Conservation (phyloP, 257 asterid species). For the Ilex aquifolium region DNA sequence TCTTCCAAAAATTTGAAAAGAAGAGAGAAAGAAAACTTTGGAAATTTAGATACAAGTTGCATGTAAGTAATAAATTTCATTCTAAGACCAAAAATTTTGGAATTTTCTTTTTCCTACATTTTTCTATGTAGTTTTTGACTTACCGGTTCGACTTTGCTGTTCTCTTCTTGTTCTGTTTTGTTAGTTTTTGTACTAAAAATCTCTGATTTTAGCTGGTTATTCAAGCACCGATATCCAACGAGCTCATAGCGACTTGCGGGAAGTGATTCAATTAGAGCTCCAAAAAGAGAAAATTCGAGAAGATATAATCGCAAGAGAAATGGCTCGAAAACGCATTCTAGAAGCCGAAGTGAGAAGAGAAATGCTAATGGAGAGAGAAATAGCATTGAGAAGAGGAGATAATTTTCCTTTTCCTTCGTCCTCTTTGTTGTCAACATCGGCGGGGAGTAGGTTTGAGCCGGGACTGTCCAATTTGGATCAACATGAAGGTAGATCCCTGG, state of each 20-base stretch:
- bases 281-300: slow-evolving; percentile 52
- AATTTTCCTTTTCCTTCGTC: slow-evolving; percentile 23
- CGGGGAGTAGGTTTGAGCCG: slow-evolving; percentile 13
- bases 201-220: slow-evolving; percentile 4
- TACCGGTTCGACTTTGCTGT: no score
- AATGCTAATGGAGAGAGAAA: slow-evolving; percentile 41
- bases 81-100: no score
- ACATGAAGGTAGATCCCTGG: slow-evolving; percentile 23
- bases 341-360: slow-evolving; percentile 66
- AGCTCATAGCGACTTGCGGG: slow-evolving; percentile 13
- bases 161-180: no score
- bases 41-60: no score
- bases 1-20: no score
- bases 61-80: no score
- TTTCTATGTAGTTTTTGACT: no score
- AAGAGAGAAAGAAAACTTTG: no score
- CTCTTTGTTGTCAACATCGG: background rate
- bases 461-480: slow-evolving; percentile 17
- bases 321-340: slow-evolving; percentile 36
- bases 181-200: background rate
- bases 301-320: slow-evolving; percentile 47
- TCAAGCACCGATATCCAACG: background rate
- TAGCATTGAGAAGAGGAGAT: slow-evolving; percentile 23
- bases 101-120: no score
- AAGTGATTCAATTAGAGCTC: slow-evolving; percentile 28